phyloP scores from a whole-genome alignment of 805 yeast genomes.

The Candida morakotiae region DNA sequence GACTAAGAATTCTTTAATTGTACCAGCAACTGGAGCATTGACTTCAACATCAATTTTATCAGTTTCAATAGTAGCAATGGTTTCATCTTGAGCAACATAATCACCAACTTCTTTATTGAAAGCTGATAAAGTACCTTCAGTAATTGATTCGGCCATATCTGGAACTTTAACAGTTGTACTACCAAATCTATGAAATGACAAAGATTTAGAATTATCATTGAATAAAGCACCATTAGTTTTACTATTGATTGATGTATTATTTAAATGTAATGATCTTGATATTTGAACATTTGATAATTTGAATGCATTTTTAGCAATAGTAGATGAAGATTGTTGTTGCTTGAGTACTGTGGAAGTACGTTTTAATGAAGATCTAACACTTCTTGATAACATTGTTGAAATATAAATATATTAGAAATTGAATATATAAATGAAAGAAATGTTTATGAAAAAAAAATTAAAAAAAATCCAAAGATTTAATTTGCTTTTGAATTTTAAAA shows the following conservation, averaged over 20 bases:
- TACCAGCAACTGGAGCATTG: constrained; percentile 90
- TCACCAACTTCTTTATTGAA: constrained; percentile 80
- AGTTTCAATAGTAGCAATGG: constrained; percentile 94
- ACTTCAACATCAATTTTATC: constrained; percentile 98
- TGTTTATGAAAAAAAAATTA: neutral
- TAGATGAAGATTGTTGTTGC: neutral
- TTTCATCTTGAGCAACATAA: constrained; percentile 79
- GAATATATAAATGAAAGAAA: no score
- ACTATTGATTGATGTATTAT: constrained; percentile 3
- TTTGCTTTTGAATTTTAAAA: neutral
- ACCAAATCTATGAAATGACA: constrained; percentile 34
- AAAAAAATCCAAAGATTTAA: no score
- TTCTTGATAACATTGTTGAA: constrained; percentile 30
- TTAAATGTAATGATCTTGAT: constrained; percentile 17
- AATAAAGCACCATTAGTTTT: neutral
- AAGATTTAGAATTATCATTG: constrained; percentile 1
- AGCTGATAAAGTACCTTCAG: constrained; percentile 86
- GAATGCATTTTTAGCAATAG: constrained; percentile 4
- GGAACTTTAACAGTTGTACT: constrained; percentile 77
- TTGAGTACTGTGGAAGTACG: constrained; percentile 14
- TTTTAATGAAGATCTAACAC: constrained; percentile 23
- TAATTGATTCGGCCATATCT: constrained; percentile 96
- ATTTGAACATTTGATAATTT: constrained; percentile 12
- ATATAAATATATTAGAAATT: no score
- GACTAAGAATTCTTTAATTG: constrained; percentile 77